Evolutionary conservation across 2,329 filamentous ascomycete genomes (phyloP).

Genomic region (Tolypocladium ovalisporum): DNA sequence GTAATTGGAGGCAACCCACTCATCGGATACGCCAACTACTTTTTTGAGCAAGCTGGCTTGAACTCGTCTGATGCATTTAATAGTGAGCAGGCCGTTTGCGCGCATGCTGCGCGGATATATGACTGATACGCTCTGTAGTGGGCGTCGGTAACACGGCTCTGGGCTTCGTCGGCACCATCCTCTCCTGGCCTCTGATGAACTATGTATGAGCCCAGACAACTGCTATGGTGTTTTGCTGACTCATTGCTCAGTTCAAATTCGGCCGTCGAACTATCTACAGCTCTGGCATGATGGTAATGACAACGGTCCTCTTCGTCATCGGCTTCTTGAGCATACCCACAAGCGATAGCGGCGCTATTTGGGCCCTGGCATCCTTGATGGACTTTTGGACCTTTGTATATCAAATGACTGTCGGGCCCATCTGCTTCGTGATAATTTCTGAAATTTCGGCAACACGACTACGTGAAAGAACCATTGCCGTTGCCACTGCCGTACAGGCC

Average conservation of each 20-base stretch:
- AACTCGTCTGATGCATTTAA: constrained; percentile 10
- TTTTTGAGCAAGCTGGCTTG: constrained; percentile 22
- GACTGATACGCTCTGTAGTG: constrained; percentile 3
- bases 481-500: constrained; percentile 15
- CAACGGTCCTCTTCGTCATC: constrained; percentile 28
- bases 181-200: constrained; percentile 29
- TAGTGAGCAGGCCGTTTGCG: constrained; percentile 3
- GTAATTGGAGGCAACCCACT: constrained; percentile 54
- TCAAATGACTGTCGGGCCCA: constrained; percentile 29
- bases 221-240: background rate
- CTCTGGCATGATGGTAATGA: constrained; percentile 12
- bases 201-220: constrained; percentile 4
- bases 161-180: constrained; percentile 27
- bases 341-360: constrained; percentile 19
- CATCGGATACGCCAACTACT: constrained; percentile 47
- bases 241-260: constrained; percentile 9
- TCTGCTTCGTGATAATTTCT: constrained; percentile 29
- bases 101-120: no score
- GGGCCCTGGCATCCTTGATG: constrained; percentile 26
- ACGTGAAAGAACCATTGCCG: constrained; percentile 18
- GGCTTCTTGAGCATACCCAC: constrained; percentile 26
- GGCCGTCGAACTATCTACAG: constrained; percentile 30
- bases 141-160: constrained; percentile 26
- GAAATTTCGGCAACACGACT: constrained; percentile 25
- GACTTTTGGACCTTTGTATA: constrained; percentile 31